These are phyloP conservation scores for Poronia punctata DNA, from an alignment of 495 filamentous ascomycete genomes.

Conservation along the genomic window DNA sequence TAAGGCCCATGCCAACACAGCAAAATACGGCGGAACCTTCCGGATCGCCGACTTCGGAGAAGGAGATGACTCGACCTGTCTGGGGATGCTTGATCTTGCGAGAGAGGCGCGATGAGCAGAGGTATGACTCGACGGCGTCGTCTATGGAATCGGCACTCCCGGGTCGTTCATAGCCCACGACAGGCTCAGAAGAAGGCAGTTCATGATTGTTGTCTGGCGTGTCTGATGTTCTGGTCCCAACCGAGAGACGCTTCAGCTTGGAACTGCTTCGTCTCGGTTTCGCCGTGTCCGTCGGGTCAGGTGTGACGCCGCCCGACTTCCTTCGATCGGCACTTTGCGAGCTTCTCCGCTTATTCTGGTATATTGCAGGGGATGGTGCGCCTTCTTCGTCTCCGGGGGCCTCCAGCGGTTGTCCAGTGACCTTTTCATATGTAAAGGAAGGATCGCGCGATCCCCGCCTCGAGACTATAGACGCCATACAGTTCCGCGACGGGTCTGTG, in stretches of 20 bases:
- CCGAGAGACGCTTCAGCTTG: slow-evolving; percentile 40
- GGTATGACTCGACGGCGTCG: slow-evolving; percentile 76
- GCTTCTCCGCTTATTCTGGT: slow-evolving; percentile 47
- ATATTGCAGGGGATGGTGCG: slow-evolving; percentile 62
- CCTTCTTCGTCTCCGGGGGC: slow-evolving; percentile 47
- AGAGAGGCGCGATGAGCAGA: slow-evolving; percentile 73
- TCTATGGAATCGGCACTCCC: slow-evolving; percentile 82
- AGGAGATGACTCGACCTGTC: slow-evolving; percentile 82
- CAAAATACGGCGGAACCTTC: slow-evolving; percentile 89
- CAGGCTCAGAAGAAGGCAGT: slow-evolving; percentile 21
- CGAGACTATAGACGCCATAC: background rate
- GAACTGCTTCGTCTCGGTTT: slow-evolving; percentile 41
- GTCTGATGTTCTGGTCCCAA: slow-evolving; percentile 32
- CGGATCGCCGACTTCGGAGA: slow-evolving; percentile 93
- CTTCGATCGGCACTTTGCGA: slow-evolving; percentile 34
- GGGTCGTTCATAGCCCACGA: slow-evolving; percentile 52
- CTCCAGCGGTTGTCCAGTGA: slow-evolving; percentile 18
- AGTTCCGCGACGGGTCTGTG: slow-evolving; percentile 13
- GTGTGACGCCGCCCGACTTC: slow-evolving; percentile 32
- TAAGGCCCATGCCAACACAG: slow-evolving; percentile 97
- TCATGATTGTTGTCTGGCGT: slow-evolving; percentile 23
- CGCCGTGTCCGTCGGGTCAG: slow-evolving; percentile 32
- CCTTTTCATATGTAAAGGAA: slow-evolving; percentile 18
- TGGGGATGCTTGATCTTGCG: slow-evolving; percentile 81
- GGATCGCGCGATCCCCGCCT: slow-evolving; percentile 12